Evolutionary conservation across 75 land plant species (phyloP).

Genomic region (Ceratopteris richardii): DNA sequence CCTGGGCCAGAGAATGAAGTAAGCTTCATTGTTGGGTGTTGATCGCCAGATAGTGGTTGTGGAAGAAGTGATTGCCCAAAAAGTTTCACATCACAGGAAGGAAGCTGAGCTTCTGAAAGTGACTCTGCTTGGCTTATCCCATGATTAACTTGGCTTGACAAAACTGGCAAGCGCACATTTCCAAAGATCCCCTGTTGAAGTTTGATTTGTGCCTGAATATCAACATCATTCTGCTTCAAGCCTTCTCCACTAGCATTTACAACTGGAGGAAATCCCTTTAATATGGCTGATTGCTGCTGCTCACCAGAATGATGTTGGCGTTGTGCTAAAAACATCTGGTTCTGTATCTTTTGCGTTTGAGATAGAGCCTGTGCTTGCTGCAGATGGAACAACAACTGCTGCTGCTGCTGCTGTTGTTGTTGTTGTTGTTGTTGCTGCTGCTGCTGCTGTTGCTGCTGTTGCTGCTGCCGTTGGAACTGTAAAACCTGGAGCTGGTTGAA

Average conservation of each 20-base stretch:
- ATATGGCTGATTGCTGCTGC: neutral
- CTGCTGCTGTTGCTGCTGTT: slow-evolving; percentile 10
- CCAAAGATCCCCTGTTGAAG: neutral
- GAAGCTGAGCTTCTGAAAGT: neutral
- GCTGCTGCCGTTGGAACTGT: slow-evolving; percentile 9
- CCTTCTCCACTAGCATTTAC: neutral
- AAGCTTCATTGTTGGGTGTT: neutral
- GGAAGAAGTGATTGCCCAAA: slow-evolving; percentile 46
- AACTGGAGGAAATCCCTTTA: neutral
- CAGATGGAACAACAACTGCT: neutral
- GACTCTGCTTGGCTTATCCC: neutral
- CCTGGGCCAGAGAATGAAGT: neutral
- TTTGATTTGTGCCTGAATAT: neutral
- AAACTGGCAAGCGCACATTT: neutral
- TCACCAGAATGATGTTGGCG: neutral
- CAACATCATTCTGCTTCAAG: slow-evolving; percentile 1
- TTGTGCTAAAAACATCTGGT: neutral
- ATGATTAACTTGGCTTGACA: neutral
- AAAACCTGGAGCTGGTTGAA: slow-evolving; percentile 7
- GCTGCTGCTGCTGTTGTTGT: slow-evolving; percentile 4
- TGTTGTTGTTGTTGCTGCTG: slow-evolving; percentile 11
- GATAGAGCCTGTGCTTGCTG: slow-evolving; percentile 7
- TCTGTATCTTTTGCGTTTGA: neutral
- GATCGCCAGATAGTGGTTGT: slow-evolving; percentile 22
- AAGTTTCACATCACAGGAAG: slow-evolving; percentile 37